Percentiles rank a stretch among this genome's conserved stretches.
phyloP scores from a whole-genome alignment of 164 flowering plant species.

The Vitis rotundifolia region DNA sequence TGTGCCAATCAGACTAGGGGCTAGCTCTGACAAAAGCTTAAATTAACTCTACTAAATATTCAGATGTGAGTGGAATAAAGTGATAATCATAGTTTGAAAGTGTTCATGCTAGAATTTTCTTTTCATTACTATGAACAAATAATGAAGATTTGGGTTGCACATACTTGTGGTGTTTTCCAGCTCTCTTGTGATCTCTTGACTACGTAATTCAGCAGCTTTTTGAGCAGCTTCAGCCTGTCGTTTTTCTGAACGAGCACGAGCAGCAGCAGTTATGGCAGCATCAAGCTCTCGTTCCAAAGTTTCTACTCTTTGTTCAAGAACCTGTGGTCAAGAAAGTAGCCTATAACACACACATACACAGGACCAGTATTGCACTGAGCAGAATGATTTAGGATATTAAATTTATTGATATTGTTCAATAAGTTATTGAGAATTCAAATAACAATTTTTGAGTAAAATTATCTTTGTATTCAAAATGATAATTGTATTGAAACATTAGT shows the following conservation, averaged over 20 bases:
- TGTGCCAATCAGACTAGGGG: no score
- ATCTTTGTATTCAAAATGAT: neutral
- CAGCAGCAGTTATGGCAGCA: conserved; percentile 86
- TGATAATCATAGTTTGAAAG: neutral
- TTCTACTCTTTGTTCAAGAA: conserved; percentile 87
- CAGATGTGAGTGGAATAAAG: no score
- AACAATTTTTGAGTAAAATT: neutral
- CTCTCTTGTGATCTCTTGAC: conserved; percentile 69
- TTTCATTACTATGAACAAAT: neutral
- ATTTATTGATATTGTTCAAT: neutral
- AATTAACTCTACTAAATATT: no score
- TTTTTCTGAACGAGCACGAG: conserved; percentile 85
- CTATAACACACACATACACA: no score
- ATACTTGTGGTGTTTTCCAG: conserved; percentile 91
- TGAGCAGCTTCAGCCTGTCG: conserved; percentile 84
- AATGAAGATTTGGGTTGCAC: conserved; percentile 14
- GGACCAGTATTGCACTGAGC: neutral
- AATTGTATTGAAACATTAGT: neutral
- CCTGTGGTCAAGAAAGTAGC: conserved; percentile 30
- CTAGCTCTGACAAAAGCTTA: no score
- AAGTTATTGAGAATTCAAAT: neutral
- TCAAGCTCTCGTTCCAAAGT: conserved; percentile 82
- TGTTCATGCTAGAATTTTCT: neutral
- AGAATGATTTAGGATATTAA: neutral
- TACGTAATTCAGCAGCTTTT: conserved; percentile 71